Evolutionary conservation across 495 filamentous ascomycete genomes (phyloP).

Genomic region (Penicillium dipodomyicola): DNA sequence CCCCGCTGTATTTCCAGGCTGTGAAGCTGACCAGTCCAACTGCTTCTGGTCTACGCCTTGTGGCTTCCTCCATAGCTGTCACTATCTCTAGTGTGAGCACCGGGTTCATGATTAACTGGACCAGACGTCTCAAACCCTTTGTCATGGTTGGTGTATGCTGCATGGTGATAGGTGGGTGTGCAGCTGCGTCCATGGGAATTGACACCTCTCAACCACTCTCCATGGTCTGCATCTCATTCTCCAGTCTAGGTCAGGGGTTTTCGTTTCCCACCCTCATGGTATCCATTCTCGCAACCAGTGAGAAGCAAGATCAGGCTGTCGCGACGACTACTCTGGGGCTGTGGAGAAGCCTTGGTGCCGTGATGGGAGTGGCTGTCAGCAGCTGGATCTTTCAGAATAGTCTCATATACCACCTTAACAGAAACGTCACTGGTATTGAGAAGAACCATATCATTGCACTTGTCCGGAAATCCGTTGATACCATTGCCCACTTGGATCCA

Average conservation of each 20-base stretch:
- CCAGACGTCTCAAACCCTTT: constrained; percentile 61
- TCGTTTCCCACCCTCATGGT: constrained; percentile 63
- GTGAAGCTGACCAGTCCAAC: constrained; percentile 71
- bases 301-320: constrained; percentile 70
- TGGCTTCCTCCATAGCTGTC: constrained; percentile 57
- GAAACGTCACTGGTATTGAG: constrained; percentile 53
- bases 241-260: constrained; percentile 64
- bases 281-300: constrained; percentile 62
- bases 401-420: constrained; percentile 56
- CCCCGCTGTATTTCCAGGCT: constrained; percentile 77
- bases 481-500: constrained; percentile 48
- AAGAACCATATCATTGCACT: constrained; percentile 51
- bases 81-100: constrained; percentile 60
- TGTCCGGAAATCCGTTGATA: constrained; percentile 54
- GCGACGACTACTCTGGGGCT: constrained; percentile 69
- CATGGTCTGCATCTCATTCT: constrained; percentile 59
- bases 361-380: constrained; percentile 67
- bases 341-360: constrained; percentile 65
- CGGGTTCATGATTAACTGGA: constrained; percentile 69
- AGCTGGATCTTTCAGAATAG: constrained; percentile 76
- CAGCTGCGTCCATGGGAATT: constrained; percentile 50
- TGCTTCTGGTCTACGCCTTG: constrained; percentile 66
- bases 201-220: constrained; percentile 58
- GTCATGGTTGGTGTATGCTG: constrained; percentile 54
- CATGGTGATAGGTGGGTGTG: constrained; percentile 55